Percentiles rank a stretch among this genome's conserved stretches.
Conservation (phyloP, 495 filamentous ascomycete species). For the Penicillium subrubescens region DNA sequence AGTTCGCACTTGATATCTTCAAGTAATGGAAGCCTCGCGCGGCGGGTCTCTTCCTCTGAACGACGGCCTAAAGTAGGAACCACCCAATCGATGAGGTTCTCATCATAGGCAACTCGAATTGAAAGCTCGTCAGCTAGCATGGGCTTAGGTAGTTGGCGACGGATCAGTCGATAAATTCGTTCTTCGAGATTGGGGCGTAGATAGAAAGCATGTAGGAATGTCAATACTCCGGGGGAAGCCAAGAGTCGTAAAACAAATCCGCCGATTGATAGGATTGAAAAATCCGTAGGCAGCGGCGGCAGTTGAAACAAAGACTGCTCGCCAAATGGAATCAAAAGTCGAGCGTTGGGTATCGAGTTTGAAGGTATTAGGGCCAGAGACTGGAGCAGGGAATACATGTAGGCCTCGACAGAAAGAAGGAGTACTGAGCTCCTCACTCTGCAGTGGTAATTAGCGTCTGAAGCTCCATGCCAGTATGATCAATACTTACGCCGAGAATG, state of each 20-base stretch:
- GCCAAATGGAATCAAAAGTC: constrained; percentile 42
- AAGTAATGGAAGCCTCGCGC: constrained; percentile 40
- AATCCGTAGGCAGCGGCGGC: constrained; percentile 32
- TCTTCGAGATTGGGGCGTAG: constrained; percentile 46
- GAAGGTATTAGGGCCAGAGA: constrained; percentile 45
- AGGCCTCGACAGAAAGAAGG: constrained; percentile 45
- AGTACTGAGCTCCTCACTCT: constrained; percentile 43
- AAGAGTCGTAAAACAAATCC: constrained; percentile 30
- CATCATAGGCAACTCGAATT: constrained; percentile 48
- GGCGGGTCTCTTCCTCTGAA: constrained; percentile 43
- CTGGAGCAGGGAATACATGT: constrained; percentile 54
- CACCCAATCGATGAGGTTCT: constrained; percentile 53
- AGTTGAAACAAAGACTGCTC: constrained; percentile 36
- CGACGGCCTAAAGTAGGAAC: constrained; percentile 46
- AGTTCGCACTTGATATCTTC: constrained; percentile 45
- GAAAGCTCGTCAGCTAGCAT: constrained; percentile 47
- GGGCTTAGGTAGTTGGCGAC: constrained; percentile 48
- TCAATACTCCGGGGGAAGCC: constrained; percentile 37
- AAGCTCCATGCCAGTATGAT: background rate
- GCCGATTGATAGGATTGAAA: constrained; percentile 34
- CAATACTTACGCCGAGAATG: constrained; percentile 37
- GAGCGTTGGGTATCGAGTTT: constrained; percentile 30
- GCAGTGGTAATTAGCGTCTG: constrained; percentile 17
- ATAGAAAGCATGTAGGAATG: constrained; percentile 40
- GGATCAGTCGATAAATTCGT: constrained; percentile 46